Percentiles rank a stretch among this genome's conserved stretches.
These are phyloP conservation scores for Phaffia tasmanica DNA, from an alignment of 768 basidiomycete genomes.

Conservation along the genomic window DNA sequence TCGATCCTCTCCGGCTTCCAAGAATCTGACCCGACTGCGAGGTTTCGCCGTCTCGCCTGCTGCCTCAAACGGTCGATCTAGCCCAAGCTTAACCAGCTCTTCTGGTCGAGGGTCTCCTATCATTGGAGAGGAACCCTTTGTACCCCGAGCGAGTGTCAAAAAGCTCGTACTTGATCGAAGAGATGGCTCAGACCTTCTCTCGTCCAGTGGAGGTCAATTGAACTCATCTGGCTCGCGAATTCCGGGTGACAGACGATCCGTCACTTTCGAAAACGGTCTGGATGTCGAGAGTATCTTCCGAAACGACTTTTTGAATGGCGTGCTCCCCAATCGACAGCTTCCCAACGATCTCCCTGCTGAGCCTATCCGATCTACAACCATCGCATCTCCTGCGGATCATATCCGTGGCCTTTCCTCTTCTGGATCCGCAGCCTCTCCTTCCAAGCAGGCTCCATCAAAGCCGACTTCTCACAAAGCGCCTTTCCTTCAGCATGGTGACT, in stretches of 20 bases:
- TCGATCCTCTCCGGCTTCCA: slow-evolving; percentile 32
- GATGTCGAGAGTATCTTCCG: slow-evolving; percentile 16
- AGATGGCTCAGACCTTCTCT: slow-evolving; percentile 26
- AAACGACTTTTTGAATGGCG: slow-evolving; percentile 15
- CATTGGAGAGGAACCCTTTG: slow-evolving; percentile 40
- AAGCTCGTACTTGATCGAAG: slow-evolving; percentile 63
- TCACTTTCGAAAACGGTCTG: slow-evolving; percentile 19
- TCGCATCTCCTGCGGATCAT: slow-evolving; percentile 13
- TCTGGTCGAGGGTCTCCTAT: slow-evolving; percentile 15
- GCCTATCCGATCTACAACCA: not conserved
- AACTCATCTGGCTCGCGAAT: slow-evolving; percentile 10
- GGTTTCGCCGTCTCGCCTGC: slow-evolving; percentile 37
- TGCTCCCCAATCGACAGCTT: slow-evolving; percentile 9
- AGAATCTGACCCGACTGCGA: slow-evolving; percentile 29
- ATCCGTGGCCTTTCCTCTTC: slow-evolving; percentile 6
- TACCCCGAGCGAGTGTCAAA: slow-evolving; percentile 68
- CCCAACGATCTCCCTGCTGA: not conserved
- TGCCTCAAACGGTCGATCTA: slow-evolving; percentile 44
- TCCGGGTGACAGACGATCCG: slow-evolving; percentile 24
- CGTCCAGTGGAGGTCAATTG: slow-evolving; percentile 1
- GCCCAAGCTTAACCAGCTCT: slow-evolving; percentile 16
- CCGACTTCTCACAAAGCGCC: slow-evolving; percentile 25
- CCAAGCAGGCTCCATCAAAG: no score
- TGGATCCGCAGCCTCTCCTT: slow-evolving; percentile 39
- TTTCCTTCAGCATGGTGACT: slow-evolving; percentile 68